Evolutionary conservation across 2,329 filamentous ascomycete genomes (phyloP).

Genomic region (Rhexocercosporidium sp.): DNA sequence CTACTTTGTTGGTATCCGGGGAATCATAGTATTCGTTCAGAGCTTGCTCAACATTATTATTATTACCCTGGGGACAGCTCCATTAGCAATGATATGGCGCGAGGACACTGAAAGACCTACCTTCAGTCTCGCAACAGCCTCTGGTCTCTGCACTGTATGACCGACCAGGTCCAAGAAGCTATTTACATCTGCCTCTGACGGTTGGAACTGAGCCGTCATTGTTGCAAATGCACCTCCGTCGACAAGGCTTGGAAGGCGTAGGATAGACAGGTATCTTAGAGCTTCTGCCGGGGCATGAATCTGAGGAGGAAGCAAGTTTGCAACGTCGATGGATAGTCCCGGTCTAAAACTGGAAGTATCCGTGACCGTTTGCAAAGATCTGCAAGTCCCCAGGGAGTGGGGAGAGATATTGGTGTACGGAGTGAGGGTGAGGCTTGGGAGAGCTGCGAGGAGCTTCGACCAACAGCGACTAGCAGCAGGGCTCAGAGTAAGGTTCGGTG

Average conservation of each 20-base stretch:
- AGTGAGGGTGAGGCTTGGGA: not conserved
- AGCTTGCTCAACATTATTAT: slow-evolving; percentile 54
- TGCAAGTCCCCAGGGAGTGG: slow-evolving; percentile 8
- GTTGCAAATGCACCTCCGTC: slow-evolving; percentile 21
- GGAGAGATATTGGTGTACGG: not conserved
- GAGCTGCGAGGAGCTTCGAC: slow-evolving; percentile 1
- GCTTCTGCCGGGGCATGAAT: slow-evolving; percentile 2
- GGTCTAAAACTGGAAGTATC: not conserved
- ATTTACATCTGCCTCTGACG: slow-evolving; percentile 34
- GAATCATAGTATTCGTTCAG: slow-evolving; percentile 59
- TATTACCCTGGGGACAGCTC: slow-evolving; percentile 46
- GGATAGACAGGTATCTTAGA: not conserved
- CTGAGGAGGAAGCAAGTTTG: not conserved
- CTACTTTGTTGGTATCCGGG: slow-evolving; percentile 47
- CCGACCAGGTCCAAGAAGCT: slow-evolving; percentile 25
- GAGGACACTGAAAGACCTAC: slow-evolving; percentile 18
- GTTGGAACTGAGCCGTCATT: slow-evolving; percentile 33
- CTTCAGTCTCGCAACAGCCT: slow-evolving; percentile 38
- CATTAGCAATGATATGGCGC: slow-evolving; percentile 26
- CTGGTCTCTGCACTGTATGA: slow-evolving; percentile 25
- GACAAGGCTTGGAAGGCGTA: slow-evolving; percentile 12
- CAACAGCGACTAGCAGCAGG: not conserved
- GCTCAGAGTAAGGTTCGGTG: not conserved
- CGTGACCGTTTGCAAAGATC: slow-evolving; percentile 5
- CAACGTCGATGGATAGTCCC: not conserved